Evolutionary conservation across 805 yeast species (phyloP), one percentile per base, ranked within the genome.

Genomic region (Cephaloascus albidus): DNA sequence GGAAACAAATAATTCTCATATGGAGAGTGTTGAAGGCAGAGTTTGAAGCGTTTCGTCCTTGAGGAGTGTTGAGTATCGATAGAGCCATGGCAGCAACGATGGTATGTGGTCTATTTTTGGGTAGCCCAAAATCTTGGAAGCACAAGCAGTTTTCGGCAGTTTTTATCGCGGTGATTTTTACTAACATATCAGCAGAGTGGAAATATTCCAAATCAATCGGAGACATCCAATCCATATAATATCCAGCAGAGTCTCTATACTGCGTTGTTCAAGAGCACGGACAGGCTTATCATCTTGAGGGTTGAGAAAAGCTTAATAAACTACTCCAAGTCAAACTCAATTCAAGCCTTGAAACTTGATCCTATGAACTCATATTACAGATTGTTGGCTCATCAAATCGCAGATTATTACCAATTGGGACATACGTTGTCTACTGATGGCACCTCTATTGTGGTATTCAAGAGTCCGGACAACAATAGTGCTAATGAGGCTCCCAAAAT

Each of bases 361-460:
- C 74, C 83, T 4, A 70, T 77, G 70, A 83, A 83, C 54, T 78
- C 87, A 2, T 83, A 78, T 53, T 78, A 76, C 46, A 61, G 90
- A 46, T 60, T 84, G 36, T 57, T 84, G 39, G 70, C 82, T 0
- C 89, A 84, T 55, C 83, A 81, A 46, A 60, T 81, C 28, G 85
- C 88, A 3, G 81, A 77, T 31, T 81, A 80, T 52, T 79, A 81
- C 50, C 61, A 66, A 18, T 54, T 82, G 40, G 78, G 77, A 34
- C 89, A 83, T 50, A 68, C 68, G 6, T 46, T 70, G 35, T 58
- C 75, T 10, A 73, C 68, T 46, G 78, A 71, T 43, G 78, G 77
- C 8, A 61, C 61, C 38, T 68, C 77, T 18, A 61, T 69, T 18
- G 53, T 66, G 4, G 60, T 69, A 6, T 69, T 52, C 55, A 69